Evolutionary conservation across 2,329 filamentous ascomycete species (phyloP), one percentile per base, ranked within the genome.

Genomic region (Clonostachys sp.): DNA sequence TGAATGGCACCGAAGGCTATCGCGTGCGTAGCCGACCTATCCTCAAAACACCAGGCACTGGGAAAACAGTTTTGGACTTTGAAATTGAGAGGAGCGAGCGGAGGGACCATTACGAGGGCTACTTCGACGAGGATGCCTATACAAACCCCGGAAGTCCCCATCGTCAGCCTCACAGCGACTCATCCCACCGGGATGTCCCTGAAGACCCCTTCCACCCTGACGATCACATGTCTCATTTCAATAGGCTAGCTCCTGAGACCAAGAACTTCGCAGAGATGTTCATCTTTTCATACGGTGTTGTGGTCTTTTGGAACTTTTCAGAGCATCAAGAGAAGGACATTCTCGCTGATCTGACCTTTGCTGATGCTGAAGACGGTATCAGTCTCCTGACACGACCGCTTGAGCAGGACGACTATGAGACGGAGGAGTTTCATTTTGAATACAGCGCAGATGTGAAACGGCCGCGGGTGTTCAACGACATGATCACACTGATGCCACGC

Each of bases 281-380:
- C 62, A 86, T 99, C 57, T 97, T 95, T 66, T 92, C 89, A 14
- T 99, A 99, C 61, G 94, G 94, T 17, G 92, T 99, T 1, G 92
- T 94, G 0, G 94, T 99, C 6, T 96, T 99, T 64, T 99, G 94
- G 94, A 99, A 99, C 65, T 96, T 99, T 58, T 92, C 89, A 12
- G 91, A 96, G 65, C 81, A 86, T 54, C 94, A 99, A 64, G 94
- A 99, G 65, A 96, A 96, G 67, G 91, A 96, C 58, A 89, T 97
- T 42, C 79, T 99, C 18, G 94, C 94, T 38, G 94, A 99, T 65
- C 74, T 99, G 46, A 94, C 91, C 1, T 97, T 99, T 68, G 89
- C 89, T 12, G 81, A 84, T 54, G 83, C 80, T 46, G 81, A 86
- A 49, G 78, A 78, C 16, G 76, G 79, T 44, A 62, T 70, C 16